Evolutionary conservation across 352 stramenopile species (phyloP).

Genomic region (Pythium coloratum): DNA sequence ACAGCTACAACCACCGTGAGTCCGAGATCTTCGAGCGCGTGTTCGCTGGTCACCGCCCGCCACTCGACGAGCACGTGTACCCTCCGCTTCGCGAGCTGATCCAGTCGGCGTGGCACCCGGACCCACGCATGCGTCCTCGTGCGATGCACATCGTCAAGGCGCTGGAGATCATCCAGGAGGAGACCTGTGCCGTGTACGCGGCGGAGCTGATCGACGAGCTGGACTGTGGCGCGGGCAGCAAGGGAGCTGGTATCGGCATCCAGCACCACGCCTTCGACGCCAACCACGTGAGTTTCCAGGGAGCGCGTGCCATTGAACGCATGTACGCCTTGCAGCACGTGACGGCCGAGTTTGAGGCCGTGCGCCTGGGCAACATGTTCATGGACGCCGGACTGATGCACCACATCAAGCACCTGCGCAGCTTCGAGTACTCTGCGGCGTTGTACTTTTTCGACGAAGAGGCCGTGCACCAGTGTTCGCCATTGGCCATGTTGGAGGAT

Average conservation of each 20-base stretch:
- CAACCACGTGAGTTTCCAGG: conserved; percentile 21
- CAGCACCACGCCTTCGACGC: neutral
- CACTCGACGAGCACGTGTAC: conserved; percentile 40
- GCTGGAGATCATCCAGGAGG: conserved; percentile 68
- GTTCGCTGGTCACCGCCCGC: conserved; percentile 38
- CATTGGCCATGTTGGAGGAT: conserved; percentile 16
- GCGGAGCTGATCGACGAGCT: conserved; percentile 45
- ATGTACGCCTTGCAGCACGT: conserved; percentile 16
- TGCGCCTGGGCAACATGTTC: conserved; percentile 39
- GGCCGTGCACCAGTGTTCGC: conserved; percentile 27
- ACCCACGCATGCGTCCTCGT: conserved; percentile 49
- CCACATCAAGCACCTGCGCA: conserved; percentile 32
- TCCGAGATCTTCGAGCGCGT: conserved; percentile 43
- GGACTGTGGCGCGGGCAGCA: conserved; percentile 21
- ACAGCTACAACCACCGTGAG: conserved; percentile 24
- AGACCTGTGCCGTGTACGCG: conserved; percentile 46
- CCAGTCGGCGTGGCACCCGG: conserved; percentile 46
- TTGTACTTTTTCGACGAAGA: conserved; percentile 38
- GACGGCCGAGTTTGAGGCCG: conserved; percentile 20
- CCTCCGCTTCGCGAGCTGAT: conserved; percentile 59
- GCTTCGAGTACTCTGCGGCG: conserved; percentile 19
- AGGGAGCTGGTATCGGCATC: no score
- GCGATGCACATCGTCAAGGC: conserved; percentile 43
- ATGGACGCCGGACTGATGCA: conserved; percentile 41
- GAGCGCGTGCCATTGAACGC: conserved; percentile 20